A percentile compares a stretch with the other conserved stretches of the same genome.
Evolutionary conservation across 768 basidiomycete species (phyloP).

Genomic region (Calocera cornea): DNA sequence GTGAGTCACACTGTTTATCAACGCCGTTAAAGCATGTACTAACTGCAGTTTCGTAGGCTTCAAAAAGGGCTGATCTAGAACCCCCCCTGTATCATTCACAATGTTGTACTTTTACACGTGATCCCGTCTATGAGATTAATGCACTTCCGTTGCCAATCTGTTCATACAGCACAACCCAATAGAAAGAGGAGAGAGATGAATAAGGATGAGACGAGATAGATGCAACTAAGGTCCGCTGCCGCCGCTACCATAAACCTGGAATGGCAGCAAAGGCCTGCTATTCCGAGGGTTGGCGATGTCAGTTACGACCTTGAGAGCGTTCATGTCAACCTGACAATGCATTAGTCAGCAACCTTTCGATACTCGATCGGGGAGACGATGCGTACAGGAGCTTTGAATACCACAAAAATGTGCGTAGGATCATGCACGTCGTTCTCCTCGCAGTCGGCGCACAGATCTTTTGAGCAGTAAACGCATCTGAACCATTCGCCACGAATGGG

Average conservation of each 20-base stretch:
- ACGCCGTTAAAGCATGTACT: neutral
- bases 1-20: constrained; percentile 29
- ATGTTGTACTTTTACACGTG: constrained; percentile 1
- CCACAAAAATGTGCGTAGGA: constrained; percentile 67
- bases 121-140: neutral
- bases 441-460: constrained; percentile 77
- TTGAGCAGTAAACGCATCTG: constrained; percentile 74
- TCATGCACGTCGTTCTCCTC: constrained; percentile 73
- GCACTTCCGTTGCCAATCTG: neutral
- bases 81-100: neutral
- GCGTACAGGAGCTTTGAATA: constrained; percentile 69
- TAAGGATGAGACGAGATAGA: neutral
- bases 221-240: neutral
- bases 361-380: neutral
- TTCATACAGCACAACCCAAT: neutral
- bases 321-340: constrained; percentile 49
- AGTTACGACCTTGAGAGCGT: constrained; percentile 37
- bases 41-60: constrained; percentile 37
- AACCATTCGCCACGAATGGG: constrained; percentile 81
- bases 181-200: neutral
- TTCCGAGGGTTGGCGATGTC: neutral
- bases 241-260: neutral
- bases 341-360: neutral
- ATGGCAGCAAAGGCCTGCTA: neutral
- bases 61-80: constrained; percentile 39